Conservation (phyloP, 2,329 filamentous ascomycete species). For the Zasmidium cellare region DNA sequence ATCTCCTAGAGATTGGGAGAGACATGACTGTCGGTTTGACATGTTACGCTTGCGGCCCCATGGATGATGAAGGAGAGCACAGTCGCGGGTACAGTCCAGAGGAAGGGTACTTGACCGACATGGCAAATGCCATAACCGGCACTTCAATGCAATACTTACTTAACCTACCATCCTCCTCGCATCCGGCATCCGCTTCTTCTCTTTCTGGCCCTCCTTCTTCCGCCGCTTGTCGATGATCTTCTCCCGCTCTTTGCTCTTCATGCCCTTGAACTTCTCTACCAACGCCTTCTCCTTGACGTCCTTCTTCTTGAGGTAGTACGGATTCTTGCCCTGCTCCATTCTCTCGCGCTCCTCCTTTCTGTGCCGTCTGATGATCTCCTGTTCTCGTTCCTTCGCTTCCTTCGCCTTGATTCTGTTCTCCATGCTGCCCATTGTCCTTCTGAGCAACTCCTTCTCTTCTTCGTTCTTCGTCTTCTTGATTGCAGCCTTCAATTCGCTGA, state of each 20-base stretch:
- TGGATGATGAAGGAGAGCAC: too few relatives aligned
- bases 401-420: conserved; percentile 74
- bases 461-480: conserved; percentile 68
- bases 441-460: conserved; percentile 66
- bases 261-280: conserved; percentile 73
- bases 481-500: conserved; percentile 68
- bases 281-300: conserved; percentile 87
- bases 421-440: conserved; percentile 73
- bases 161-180: conserved; percentile 34
- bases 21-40: too few relatives aligned
- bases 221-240: conserved; percentile 80
- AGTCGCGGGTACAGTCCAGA: too few relatives aligned
- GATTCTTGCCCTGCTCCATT: conserved; percentile 83
- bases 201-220: conserved; percentile 85
- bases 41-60: too few relatives aligned
- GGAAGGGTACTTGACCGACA: too few relatives aligned
- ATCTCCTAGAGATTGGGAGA: too few relatives aligned
- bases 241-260: conserved; percentile 84
- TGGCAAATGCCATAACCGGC: too few relatives aligned
- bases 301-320: conserved; percentile 86
- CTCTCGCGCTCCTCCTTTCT: conserved; percentile 79
- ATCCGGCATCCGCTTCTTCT: conserved; percentile 65
- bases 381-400: conserved; percentile 67
- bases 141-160: too few relatives aligned
- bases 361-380: conserved; percentile 71